phyloP scores from a whole-genome alignment of 768 basidiomycete genomes.

The Gyrodon lividus region DNA sequence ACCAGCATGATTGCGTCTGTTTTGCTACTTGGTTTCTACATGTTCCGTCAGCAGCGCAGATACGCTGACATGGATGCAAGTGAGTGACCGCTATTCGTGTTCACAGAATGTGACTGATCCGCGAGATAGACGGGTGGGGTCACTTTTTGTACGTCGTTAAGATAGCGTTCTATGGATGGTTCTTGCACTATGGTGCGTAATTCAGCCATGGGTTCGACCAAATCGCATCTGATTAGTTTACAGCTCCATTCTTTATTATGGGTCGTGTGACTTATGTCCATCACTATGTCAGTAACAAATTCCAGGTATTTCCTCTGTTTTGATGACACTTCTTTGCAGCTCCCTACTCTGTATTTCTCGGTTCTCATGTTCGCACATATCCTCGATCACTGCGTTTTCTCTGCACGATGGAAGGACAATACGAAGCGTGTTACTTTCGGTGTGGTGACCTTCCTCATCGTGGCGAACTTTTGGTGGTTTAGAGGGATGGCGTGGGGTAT shows the following conservation, averaged over 20 bases:
- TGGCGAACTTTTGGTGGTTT: constrained; percentile 96
- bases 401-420: constrained; percentile 57
- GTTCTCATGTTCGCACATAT: constrained; percentile 90
- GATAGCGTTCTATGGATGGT: constrained; percentile 89
- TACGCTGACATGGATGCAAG: constrained; percentile 89
- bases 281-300: constrained; percentile 72
- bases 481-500: constrained; percentile 87
- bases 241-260: constrained; percentile 98
- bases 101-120: constrained; percentile 2
- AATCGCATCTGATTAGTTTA: constrained; percentile 1
- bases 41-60: constrained; percentile 82
- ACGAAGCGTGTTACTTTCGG: constrained; percentile 77
- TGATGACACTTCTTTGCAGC: constrained; percentile 39
- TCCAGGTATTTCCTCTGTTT: background rate
- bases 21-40: constrained; percentile 59
- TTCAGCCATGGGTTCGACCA: background rate
- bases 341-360: constrained; percentile 96
- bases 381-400: constrained; percentile 92
- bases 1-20: constrained; percentile 60
- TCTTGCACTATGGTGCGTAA: constrained; percentile 81
- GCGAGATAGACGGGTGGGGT: constrained; percentile 77
- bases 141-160: constrained; percentile 93
- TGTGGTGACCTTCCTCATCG: constrained; percentile 52
- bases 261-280: constrained; percentile 95
- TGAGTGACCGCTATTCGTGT: constrained; percentile 37